Evolutionary conservation across 2,329 filamentous ascomycete genomes (phyloP), one percentile per base, ranked within the genome.

Genomic region (Coniella lustricola): DNA sequence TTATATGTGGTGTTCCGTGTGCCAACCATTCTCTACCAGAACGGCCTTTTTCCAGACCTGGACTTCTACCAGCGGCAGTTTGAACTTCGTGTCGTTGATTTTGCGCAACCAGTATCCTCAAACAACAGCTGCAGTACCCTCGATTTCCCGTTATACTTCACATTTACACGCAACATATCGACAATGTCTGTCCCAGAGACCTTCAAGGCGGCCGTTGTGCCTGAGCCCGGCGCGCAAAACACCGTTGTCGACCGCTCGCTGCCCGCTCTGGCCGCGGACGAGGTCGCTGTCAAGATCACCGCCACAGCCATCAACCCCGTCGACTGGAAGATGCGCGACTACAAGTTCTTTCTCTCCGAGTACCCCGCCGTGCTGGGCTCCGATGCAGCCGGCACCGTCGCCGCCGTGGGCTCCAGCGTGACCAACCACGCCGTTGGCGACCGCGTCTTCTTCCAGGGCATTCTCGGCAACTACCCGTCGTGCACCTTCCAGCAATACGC

Each of bases 401-500:
- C 61, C 31, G 57, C 60, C 21, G 56, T 67, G 17, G 65, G 65
- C 4, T 40, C 54, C 1, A 55, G 55, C 29, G 54, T 58, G 14
- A 50, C 51, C 21, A 45, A 50, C 3, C 63, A 67, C 50, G 56
- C 56, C 29, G 51, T 58, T 7, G 67, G 67, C 3, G 65, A 69
- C 52, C 60, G 65, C 17, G 64, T 68, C 25, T 64, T 66, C 55
- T 67, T 67, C 55, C 60, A 64, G 41, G 64, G 64, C 3, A 63
- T 66, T 16, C 49, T 66, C 4, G 57, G 55, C 20, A 58, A 60
- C 18, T 57, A 58, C 22, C 54, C 64, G 38, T 54, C 55, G 1
- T 59, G 54, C 2, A 65, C 64, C 1, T 67, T 67, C 54, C 66
- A 68, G 52, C 60, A 67, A 45, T 68, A 67, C 50, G 59, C 59